These are phyloP conservation scores for Crithidia mellificae DNA, from an alignment of 208 protist species.

Conservation along the genomic window DNA sequence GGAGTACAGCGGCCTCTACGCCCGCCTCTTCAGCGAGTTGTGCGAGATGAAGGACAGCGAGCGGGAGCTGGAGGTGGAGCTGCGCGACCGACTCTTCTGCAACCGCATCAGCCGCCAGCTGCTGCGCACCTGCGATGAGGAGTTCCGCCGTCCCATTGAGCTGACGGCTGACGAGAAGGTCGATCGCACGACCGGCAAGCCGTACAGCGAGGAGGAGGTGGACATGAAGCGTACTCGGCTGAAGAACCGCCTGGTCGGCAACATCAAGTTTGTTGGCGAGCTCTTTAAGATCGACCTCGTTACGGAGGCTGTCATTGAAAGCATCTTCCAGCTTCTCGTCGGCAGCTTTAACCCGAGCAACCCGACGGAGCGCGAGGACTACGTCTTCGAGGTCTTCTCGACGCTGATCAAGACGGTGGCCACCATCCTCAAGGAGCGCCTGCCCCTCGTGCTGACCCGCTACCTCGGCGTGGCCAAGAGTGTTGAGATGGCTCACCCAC, in stretches of 20 bases:
- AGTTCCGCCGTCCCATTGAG: slow-evolving; percentile 74
- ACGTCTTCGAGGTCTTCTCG: slow-evolving; percentile 80
- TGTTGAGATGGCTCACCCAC: slow-evolving; percentile 66
- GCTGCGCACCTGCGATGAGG: slow-evolving; percentile 58
- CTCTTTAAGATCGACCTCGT: slow-evolving; percentile 78
- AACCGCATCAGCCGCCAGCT: slow-evolving; percentile 65
- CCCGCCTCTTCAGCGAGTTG: slow-evolving; percentile 67
- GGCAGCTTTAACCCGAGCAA: slow-evolving; percentile 52
- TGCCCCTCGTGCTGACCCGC: slow-evolving; percentile 42
- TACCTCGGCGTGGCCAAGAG: slow-evolving; percentile 61
- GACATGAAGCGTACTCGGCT: slow-evolving; percentile 65
- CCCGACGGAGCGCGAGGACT: slow-evolving; percentile 56
- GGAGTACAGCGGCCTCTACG: slow-evolving; percentile 78
- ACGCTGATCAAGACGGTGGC: slow-evolving; percentile 61
- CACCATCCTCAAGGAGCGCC: slow-evolving; percentile 38
- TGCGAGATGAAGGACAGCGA: slow-evolving; percentile 66
- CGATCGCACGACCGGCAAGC: slow-evolving; percentile 65
- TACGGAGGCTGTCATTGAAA: slow-evolving; percentile 56
- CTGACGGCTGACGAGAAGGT: slow-evolving; percentile 69
- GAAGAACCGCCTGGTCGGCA: slow-evolving; percentile 80
- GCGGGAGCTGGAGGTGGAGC: slow-evolving; percentile 48
- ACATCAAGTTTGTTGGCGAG: slow-evolving; percentile 87
- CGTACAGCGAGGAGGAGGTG: slow-evolving; percentile 67
- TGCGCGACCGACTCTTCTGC: slow-evolving; percentile 61
- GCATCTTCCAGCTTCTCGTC: slow-evolving; percentile 69